phyloP scores from a whole-genome alignment of 148 eudicot genomes.

The Vaccinium macrocarpon region DNA sequence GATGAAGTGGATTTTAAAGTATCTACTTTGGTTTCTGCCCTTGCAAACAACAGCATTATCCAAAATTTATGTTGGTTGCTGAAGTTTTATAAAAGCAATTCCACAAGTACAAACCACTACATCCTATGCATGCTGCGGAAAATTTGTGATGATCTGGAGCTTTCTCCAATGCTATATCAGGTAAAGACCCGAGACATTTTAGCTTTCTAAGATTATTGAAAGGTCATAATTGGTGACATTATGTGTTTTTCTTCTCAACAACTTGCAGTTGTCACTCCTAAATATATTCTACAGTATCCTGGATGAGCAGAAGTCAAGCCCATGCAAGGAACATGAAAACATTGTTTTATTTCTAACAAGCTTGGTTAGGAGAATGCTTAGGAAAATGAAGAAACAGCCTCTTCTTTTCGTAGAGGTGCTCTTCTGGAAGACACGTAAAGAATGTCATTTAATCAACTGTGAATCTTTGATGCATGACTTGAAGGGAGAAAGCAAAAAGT shows the following conservation, averaged over 20 bases:
- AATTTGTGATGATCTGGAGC: conserved; percentile 91
- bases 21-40: conserved; percentile 66
- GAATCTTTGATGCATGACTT: conserved; percentile 62
- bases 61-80: conserved; percentile 86
- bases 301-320: conserved; percentile 78
- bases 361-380: conserved; percentile 84
- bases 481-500: conserved; percentile 50
- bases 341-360: conserved; percentile 68
- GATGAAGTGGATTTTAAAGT: conserved; percentile 84
- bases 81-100: conserved; percentile 78
- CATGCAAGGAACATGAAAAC: conserved; percentile 69
- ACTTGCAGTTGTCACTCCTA: conserved; percentile 74
- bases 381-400: conserved; percentile 87
- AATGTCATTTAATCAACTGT: conserved; percentile 76
- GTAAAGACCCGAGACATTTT: conserved; percentile 30
- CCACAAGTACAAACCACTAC: conserved; percentile 76
- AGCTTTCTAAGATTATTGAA: background rate
- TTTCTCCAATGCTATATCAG: conserved; percentile 98
- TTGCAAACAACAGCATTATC: conserved; percentile 59
- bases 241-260: conserved; percentile 17
- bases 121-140: conserved; percentile 65
- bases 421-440: conserved; percentile 84
- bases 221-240: conserved; percentile 20
- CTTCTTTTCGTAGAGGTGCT: conserved; percentile 89
- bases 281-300: conserved; percentile 71